Percentiles rank a stretch among this genome's conserved stretches.
phyloP scores from a whole-genome alignment of 495 filamentous ascomycete genomes.

The Achaetomiella virescens region DNA sequence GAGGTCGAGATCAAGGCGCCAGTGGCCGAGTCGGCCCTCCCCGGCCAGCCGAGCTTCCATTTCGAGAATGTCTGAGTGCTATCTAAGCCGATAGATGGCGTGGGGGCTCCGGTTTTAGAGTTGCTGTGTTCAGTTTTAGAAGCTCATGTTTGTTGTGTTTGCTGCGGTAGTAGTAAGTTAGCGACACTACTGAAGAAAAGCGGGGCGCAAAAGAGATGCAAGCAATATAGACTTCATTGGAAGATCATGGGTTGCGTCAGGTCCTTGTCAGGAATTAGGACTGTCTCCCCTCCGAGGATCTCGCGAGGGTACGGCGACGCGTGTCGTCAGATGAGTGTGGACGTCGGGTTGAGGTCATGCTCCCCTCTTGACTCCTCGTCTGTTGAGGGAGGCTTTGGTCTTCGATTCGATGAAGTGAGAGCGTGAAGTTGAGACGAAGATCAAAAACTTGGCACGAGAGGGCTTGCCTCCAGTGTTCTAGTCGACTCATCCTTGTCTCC shows the following conservation, averaged over 20 bases:
- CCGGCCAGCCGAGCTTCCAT: slow-evolving; percentile 69
- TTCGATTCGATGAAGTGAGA: background rate
- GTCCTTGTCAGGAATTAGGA: background rate
- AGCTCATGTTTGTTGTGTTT: background rate
- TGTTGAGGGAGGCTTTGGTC: background rate
- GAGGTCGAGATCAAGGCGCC: slow-evolving; percentile 53
- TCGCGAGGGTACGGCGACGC: background rate
- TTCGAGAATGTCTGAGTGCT: slow-evolving; percentile 62
- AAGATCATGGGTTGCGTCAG: background rate
- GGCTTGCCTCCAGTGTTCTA: background rate
- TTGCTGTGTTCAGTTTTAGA: background rate
- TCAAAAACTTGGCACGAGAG: background rate
- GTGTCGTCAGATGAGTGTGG: background rate
- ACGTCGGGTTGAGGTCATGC: slow-evolving; percentile 2
- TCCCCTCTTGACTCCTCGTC: background rate
- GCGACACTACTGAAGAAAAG: background rate
- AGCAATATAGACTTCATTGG: slow-evolving; percentile 11
- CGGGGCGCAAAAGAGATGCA: background rate
- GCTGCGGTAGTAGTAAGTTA: background rate
- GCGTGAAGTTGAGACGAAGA: no score
- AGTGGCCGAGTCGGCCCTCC: slow-evolving; percentile 62
- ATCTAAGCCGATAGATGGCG: background rate
- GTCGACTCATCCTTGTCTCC: background rate
- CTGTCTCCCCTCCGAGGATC: background rate
- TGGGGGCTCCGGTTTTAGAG: background rate